phyloP scores from a whole-genome alignment of 1,284 basidiomycete species.

The Ceratobasidium sp. region DNA sequence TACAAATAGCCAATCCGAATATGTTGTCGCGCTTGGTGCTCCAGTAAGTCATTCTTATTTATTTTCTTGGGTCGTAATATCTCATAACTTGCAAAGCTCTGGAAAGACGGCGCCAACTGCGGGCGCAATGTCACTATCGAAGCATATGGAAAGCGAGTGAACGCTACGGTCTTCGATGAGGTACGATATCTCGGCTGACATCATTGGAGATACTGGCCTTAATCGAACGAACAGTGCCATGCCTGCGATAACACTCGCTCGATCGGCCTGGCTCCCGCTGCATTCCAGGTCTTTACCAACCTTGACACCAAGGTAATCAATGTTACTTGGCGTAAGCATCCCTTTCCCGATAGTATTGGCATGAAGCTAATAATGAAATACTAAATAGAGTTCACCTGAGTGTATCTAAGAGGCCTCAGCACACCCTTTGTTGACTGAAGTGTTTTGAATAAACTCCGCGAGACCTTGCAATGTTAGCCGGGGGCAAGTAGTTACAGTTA shows the following conservation, averaged over 20 bases:
- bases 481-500: too few relatives aligned
- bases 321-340: slow-evolving; percentile 13
- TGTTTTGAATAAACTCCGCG: too few relatives aligned
- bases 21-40: background rate
- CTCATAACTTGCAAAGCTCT: background rate
- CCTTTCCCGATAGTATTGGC: too few relatives aligned
- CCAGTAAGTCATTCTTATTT: background rate
- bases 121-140: slow-evolving; percentile 6
- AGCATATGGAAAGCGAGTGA: slow-evolving; percentile 10
- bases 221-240: background rate
- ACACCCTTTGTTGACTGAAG: too few relatives aligned
- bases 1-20: background rate
- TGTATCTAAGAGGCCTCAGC: too few relatives aligned
- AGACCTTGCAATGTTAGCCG: too few relatives aligned
- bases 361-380: too few relatives aligned
- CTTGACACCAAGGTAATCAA: background rate
- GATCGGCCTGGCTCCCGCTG: background rate
- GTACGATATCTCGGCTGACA: background rate
- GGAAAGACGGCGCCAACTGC: slow-evolving; percentile 5
- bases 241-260: background rate
- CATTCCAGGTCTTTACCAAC: slow-evolving; percentile 4
- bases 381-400: too few relatives aligned
- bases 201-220: too few relatives aligned
- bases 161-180: background rate
- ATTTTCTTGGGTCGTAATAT: background rate